Percentiles rank a stretch among this genome's conserved stretches.
Conservation (phyloP, 1,139 yeast genomes). For the Geotrichum candidum region DNA sequence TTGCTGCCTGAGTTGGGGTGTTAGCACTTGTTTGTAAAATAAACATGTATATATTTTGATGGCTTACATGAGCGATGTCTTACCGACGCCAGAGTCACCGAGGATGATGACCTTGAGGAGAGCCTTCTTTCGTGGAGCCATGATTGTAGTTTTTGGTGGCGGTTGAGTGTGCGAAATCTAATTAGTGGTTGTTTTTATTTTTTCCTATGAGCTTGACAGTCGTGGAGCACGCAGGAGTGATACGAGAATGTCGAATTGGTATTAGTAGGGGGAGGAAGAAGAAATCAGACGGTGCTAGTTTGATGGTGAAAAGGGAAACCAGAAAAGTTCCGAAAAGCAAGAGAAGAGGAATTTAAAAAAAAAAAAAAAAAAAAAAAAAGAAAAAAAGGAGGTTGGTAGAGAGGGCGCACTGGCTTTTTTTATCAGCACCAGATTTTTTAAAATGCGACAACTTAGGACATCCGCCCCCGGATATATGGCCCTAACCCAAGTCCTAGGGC, state of each 20-base stretch:
- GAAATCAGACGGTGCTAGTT: too few species aligned
- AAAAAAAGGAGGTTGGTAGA: background rate
- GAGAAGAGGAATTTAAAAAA: background rate
- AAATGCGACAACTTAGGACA: background rate
- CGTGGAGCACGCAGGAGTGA: too few species aligned
- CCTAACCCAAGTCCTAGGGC: conserved; percentile 5
- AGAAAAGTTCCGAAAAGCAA: background rate
- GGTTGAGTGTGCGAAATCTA: background rate
- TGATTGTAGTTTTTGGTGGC: conserved; percentile 27
- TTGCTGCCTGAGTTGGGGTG: conserved; percentile 53
- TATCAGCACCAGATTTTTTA: background rate
- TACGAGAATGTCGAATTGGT: too few species aligned
- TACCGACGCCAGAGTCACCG: conserved; percentile 97
- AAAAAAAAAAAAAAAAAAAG: background rate
- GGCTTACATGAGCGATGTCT: conserved; percentile 74
- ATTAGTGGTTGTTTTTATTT: background rate
- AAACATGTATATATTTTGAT: background rate
- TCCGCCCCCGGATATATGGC: background rate
- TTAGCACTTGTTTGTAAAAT: background rate
- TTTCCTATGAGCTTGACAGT: too few species aligned
- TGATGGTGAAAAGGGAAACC: background rate
- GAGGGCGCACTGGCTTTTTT: background rate
- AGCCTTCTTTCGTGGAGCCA: conserved; percentile 82
- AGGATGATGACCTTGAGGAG: conserved; percentile 87
- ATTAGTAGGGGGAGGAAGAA: too few species aligned